phyloP scores from a whole-genome alignment of 371 early-diverging fungal genomes.

The Mucor saturninus region DNA sequence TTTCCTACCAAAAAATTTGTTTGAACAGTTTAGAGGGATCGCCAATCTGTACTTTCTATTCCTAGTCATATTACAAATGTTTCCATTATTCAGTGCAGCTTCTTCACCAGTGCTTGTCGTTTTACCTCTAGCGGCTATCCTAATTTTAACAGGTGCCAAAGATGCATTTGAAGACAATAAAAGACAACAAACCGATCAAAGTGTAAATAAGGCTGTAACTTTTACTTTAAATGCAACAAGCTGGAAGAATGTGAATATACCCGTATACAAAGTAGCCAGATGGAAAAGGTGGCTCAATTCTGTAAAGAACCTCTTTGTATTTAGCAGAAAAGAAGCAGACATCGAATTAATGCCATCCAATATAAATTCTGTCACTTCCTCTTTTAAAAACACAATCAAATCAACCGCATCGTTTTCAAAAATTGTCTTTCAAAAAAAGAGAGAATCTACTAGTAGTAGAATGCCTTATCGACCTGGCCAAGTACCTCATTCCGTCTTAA shows the following conservation, averaged over 20 bases:
- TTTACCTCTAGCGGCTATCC: constrained; percentile 84
- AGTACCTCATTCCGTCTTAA: constrained; percentile 54
- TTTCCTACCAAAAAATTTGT: constrained; percentile 93
- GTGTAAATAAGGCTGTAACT: constrained; percentile 70
- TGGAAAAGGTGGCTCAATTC: constrained; percentile 27
- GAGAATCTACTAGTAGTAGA: constrained; percentile 9
- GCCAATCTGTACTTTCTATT: constrained; percentile 95
- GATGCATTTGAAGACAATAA: constrained; percentile 95
- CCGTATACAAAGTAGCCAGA: constrained; percentile 45
- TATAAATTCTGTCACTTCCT: constrained; percentile 13
- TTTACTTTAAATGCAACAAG: constrained; percentile 43
- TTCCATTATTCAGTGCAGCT: constrained; percentile 74
- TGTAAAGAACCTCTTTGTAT: background rate
- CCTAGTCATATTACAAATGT: constrained; percentile 84
- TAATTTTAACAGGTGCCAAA: constrained; percentile 88
- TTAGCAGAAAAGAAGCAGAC: background rate
- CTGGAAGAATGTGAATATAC: constrained; percentile 66
- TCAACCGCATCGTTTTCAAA: constrained; percentile 35
- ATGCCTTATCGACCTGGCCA: constrained; percentile 58
- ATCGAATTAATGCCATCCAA: constrained; percentile 7
- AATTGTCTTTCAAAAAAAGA: constrained; percentile 28
- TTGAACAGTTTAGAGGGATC: constrained; percentile 90
- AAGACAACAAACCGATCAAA: constrained; percentile 83
- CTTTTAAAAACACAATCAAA: constrained; percentile 25
- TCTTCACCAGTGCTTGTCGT: constrained; percentile 78